Base-by-base conservation (phyloP, 2,329 filamentous ascomycete species). In the Sporothrix sp. region DNA sequence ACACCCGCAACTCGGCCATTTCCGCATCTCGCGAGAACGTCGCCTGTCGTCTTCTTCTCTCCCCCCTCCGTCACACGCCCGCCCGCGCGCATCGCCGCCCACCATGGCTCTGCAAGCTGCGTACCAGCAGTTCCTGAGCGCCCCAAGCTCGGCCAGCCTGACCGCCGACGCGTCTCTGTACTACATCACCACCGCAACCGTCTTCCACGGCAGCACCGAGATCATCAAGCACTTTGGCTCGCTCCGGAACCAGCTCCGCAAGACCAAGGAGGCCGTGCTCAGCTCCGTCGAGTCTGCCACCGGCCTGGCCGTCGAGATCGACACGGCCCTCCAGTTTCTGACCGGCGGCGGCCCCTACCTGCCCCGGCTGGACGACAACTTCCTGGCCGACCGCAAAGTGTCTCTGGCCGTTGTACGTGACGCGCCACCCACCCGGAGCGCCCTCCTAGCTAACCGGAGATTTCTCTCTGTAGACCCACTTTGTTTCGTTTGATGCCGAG, bases 311-410 rank as follows among this genome's bases (percentile, higher is more conserved):
- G 63, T 87, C 53, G 90, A 97, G 67, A 74, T 89, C 43, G 85
- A 95, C 62, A 93, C 87, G 21, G 81, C 81, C 2, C 69, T 97
- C 43, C 85, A 94, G 63, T 96, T 98, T 65, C 65, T 82, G 51
- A 81, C 75, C 55, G 82, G 85, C 56, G 93, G 91, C 58, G 91
- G 89, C 57, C 78, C 84, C 57, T 97, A 93, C 70, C 77, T 97
- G 51, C 91, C 91, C 5, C 82, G 82, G 43, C 74, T 98, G 44
- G 91, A 97, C 62, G 89, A 96, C 72, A 96, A 96, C 71, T 95
- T 97, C 66, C 71, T 98, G 52, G 74, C 86, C 51, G 89, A 95
- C 67, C 84, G 84, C 61, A 79, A 79, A 50, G 89, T 89, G 55
- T 81, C 79, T 47, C 75, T 97, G 58, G 80, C 87, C 44, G 81